Percentiles rank a stretch among this genome's conserved stretches.
phyloP scores from a whole-genome alignment of 2,329 filamentous ascomycete species.

The Biscogniauxia sp. region DNA sequence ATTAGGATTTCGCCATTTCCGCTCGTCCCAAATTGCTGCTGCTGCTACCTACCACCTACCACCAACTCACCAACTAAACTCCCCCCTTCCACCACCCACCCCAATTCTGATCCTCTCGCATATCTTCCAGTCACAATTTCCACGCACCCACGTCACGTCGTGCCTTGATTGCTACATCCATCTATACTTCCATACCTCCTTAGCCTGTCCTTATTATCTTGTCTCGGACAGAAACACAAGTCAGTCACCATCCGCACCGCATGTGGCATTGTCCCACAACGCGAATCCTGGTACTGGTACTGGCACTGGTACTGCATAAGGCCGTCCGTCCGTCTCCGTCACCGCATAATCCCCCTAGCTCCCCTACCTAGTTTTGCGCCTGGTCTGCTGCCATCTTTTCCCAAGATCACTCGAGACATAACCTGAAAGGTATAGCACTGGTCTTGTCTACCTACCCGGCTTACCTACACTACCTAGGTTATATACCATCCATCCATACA shows the following conservation, averaged over 20 bases:
- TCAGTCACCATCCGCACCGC: background rate
- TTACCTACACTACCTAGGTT: background rate
- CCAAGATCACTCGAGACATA: conserved; percentile 5
- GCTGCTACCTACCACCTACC: background rate
- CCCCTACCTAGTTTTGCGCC: conserved; percentile 10
- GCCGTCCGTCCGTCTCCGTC: conserved; percentile 21
- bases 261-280: conserved; percentile 19
- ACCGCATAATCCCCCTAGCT: conserved; percentile 14
- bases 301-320: conserved; percentile 18
- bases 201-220: conserved; percentile 4
- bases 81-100: too few relatives aligned
- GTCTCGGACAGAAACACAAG: background rate
- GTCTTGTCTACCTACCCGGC: background rate
- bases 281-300: conserved; percentile 17
- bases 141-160: conserved; percentile 11
- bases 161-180: conserved; percentile 15
- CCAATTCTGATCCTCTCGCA: conserved; percentile 13
- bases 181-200: background rate
- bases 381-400: conserved; percentile 6
- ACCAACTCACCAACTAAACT: too few relatives aligned
- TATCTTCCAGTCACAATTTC: conserved; percentile 15
- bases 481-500: conserved; percentile 4
- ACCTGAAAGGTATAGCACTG: background rate
- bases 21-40: background rate
- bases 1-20: background rate